Conservation (phyloP, 805 yeast species). For the Tetrapisispora namnaoensis region DNA sequence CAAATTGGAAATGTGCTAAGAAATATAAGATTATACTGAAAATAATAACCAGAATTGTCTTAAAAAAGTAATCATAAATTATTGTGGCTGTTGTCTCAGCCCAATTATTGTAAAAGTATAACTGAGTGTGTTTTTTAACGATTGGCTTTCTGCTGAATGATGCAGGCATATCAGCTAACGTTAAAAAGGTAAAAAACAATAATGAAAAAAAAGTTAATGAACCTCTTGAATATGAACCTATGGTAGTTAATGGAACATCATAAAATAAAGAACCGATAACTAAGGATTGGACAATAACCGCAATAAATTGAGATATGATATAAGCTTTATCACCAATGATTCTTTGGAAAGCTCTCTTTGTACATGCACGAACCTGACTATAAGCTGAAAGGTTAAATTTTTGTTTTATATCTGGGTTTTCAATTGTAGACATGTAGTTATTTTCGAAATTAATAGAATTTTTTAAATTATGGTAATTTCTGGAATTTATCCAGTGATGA, state of each 20-base stretch:
- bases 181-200: conserved; percentile 46
- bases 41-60: conserved; percentile 33
- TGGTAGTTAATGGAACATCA: conserved; percentile 34
- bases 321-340: conserved; percentile 38
- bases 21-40: conserved; percentile 45
- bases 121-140: conserved; percentile 53
- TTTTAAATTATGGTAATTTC: conserved; percentile 21
- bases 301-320: conserved; percentile 33
- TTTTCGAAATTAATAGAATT: conserved; percentile 20
- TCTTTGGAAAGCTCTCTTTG: conserved; percentile 38
- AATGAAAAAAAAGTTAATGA: conserved; percentile 44
- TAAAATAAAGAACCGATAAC: conserved; percentile 44
- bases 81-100: conserved; percentile 56
- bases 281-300: conserved; percentile 33
- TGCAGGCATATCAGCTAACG: conserved; percentile 46
- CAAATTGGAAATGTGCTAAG: conserved; percentile 38
- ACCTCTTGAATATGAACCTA: conserved; percentile 44
- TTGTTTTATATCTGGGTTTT: conserved; percentile 22
- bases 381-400: conserved; percentile 13
- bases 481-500: conserved; percentile 26
- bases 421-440: conserved; percentile 23
- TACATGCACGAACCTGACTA: conserved; percentile 37
- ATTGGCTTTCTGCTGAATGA: conserved; percentile 42
- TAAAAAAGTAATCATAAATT: conserved; percentile 50
- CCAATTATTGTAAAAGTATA: conserved; percentile 56